Conservation (phyloP, 2,329 filamentous ascomycete species). For the Hypoxylon rubiginosum region DNA sequence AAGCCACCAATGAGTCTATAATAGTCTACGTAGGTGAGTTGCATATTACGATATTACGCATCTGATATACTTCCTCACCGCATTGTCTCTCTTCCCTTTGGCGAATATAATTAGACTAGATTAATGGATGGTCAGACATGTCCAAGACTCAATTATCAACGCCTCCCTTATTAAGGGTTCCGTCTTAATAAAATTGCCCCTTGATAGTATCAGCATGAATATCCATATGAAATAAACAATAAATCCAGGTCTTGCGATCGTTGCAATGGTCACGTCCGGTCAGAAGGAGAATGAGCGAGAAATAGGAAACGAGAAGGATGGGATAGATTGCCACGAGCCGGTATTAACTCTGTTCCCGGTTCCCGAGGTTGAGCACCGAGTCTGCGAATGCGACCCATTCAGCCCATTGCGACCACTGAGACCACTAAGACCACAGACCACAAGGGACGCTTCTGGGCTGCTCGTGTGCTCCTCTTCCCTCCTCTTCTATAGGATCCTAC, state of each 20-base stretch:
- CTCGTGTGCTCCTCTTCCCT: neutral
- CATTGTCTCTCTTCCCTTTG: neutral
- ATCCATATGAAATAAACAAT: neutral
- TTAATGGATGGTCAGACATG: too few species aligned
- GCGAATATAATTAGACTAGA: neutral
- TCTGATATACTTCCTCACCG: neutral
- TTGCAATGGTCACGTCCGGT: slow-evolving; percentile 19
- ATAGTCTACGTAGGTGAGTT: neutral
- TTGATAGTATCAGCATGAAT: too few species aligned
- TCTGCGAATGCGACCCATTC: neutral
- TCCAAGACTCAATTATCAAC: too few species aligned
- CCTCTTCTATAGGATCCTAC: neutral
- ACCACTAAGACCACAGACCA: neutral
- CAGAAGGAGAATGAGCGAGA: slow-evolving; percentile 18
- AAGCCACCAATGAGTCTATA: neutral
- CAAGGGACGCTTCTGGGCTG: neutral
- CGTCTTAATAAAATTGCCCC: too few species aligned
- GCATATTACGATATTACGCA: too few species aligned
- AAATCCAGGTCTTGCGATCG: neutral
- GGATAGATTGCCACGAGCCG: slow-evolving; percentile 9
- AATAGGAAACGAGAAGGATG: neutral
- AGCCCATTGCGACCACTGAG: too few species aligned
- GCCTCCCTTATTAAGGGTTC: too few species aligned
- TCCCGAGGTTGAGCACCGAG: slow-evolving; percentile 4
- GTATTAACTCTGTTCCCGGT: slow-evolving; percentile 1